A percentile compares a stretch with the other conserved stretches of the same genome.
phyloP scores from a whole-genome alignment of 2,329 filamentous ascomycete species.

The Pseudogymnoascus sp. region DNA sequence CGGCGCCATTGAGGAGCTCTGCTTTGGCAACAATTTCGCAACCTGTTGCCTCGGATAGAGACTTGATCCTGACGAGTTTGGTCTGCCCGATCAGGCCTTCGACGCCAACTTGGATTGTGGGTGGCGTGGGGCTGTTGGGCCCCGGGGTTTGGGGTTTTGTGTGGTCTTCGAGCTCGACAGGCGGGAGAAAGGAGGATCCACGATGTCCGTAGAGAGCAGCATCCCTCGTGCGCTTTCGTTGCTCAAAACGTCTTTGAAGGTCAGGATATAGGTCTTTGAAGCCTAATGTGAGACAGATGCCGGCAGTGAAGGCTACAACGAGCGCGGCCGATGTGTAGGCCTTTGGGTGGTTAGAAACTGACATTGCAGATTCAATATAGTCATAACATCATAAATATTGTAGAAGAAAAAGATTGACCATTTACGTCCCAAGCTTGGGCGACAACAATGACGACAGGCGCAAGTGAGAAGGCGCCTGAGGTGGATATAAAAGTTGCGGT shows the following conservation, averaged over 20 bases:
- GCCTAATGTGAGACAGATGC: slow-evolving; percentile 65
- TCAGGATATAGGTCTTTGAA: slow-evolving; percentile 76
- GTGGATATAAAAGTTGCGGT: slow-evolving; percentile 13
- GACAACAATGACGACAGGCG: slow-evolving; percentile 9
- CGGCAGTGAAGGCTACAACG: slow-evolving; percentile 66
- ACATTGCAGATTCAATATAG: slow-evolving; percentile 37
- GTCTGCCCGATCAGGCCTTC: slow-evolving; percentile 92
- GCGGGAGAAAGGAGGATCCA: slow-evolving; percentile 20
- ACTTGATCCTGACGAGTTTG: slow-evolving; percentile 76
- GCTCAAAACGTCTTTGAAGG: slow-evolving; percentile 57
- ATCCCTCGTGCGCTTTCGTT: slow-evolving; percentile 26
- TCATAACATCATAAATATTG: slow-evolving; percentile 9
- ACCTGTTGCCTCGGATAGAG: slow-evolving; percentile 77
- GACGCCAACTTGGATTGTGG: slow-evolving; percentile 63
- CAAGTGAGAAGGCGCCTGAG: slow-evolving; percentile 11
- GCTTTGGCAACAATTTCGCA: slow-evolving; percentile 89
- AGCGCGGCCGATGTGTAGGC: slow-evolving; percentile 59
- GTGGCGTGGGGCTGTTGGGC: slow-evolving; percentile 13
- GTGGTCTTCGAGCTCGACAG: slow-evolving; percentile 49
- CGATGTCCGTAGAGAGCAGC: slow-evolving; percentile 12
- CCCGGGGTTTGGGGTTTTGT: slow-evolving; percentile 32
- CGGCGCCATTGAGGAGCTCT: slow-evolving; percentile 92
- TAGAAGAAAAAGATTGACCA: slow-evolving; percentile 6
- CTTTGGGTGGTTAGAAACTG: slow-evolving; percentile 52
- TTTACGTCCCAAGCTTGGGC: not conserved